Percentiles rank a stretch among this genome's conserved stretches.
Conservation (phyloP, 768 basidiomycete species). For the Agaricus blazei region DNA sequence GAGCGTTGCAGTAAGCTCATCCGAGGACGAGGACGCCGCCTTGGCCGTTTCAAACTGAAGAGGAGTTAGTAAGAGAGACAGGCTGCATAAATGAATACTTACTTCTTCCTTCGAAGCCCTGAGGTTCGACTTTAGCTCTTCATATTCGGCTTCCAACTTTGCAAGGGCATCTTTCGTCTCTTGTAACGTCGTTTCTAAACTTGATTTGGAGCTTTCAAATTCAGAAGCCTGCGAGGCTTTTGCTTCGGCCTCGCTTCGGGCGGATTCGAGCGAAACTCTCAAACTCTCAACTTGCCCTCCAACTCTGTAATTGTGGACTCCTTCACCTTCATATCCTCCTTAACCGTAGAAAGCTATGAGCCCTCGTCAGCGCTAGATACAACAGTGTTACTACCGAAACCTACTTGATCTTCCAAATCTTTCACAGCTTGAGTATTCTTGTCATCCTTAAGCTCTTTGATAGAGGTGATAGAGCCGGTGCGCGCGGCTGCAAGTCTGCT, state of each 20-base stretch:
- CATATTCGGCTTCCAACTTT: constrained; percentile 25
- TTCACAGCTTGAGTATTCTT: constrained; percentile 38
- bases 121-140: constrained; percentile 30
- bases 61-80: constrained; percentile 1
- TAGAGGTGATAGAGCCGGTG: constrained; percentile 59
- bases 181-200: constrained; percentile 43
- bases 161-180: constrained; percentile 37
- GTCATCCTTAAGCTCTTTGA: constrained; percentile 64
- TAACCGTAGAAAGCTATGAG: constrained; percentile 55
- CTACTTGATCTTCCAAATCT: constrained; percentile 58
- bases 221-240: constrained; percentile 39
- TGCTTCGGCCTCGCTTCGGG: constrained; percentile 41
- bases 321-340: constrained; percentile 49
- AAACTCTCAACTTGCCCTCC: constrained; percentile 47
- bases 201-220: constrained; percentile 43
- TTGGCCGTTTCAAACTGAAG: constrained; percentile 50
- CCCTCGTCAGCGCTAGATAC: neutral
- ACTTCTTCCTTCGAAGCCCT: constrained; percentile 48
- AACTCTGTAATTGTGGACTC: constrained; percentile 43
- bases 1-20: constrained; percentile 40
- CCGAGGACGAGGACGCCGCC: constrained; percentile 32
- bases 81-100: constrained; percentile 13
- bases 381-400: constrained; percentile 4
- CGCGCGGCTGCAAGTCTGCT: constrained; percentile 1
- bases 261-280: constrained; percentile 42